phyloP scores from a whole-genome alignment of 345 rosid species.

The Murraya koenigii region DNA sequence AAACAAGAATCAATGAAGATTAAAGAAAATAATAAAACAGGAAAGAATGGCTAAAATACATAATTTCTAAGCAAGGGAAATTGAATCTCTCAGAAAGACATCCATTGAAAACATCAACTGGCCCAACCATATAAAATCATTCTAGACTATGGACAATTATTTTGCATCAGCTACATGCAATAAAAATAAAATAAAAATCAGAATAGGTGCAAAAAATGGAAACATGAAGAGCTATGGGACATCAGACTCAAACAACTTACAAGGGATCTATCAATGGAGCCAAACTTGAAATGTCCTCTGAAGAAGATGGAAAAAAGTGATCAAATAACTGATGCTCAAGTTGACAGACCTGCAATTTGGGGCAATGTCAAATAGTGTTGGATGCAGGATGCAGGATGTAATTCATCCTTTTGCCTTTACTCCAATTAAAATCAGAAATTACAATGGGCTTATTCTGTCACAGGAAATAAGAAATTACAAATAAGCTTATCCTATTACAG shows the following conservation, averaged over 20 bases:
- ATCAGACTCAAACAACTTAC: constrained; percentile 42
- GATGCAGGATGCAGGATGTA: too few relatives aligned
- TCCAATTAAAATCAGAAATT: too few relatives aligned
- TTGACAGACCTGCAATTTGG: constrained; percentile 79
- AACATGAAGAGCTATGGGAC: neutral
- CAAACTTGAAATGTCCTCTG: constrained; percentile 83
- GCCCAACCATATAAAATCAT: neutral
- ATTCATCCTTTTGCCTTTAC: too few relatives aligned
- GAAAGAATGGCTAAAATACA: neutral
- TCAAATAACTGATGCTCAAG: constrained; percentile 93
- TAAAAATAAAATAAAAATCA: too few relatives aligned
- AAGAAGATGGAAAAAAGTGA: constrained; percentile 93
- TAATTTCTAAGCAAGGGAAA: neutral
- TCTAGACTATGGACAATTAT: constrained; percentile 7
- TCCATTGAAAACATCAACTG: neutral
- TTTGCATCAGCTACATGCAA: constrained; percentile 3
- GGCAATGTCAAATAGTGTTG: neutral
- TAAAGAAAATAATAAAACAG: neutral
- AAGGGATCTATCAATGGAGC: constrained; percentile 91
- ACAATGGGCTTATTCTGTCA: too few relatives aligned
- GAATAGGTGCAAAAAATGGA: neutral
- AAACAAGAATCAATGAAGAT: neutral
- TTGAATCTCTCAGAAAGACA: neutral
- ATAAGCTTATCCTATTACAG: too few relatives aligned
- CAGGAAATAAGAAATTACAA: too few relatives aligned